Percentiles rank a stretch among this genome's conserved stretches.
Conservation (phyloP, 768 basidiomycete species). For the Calocybe gangraenosa region DNA sequence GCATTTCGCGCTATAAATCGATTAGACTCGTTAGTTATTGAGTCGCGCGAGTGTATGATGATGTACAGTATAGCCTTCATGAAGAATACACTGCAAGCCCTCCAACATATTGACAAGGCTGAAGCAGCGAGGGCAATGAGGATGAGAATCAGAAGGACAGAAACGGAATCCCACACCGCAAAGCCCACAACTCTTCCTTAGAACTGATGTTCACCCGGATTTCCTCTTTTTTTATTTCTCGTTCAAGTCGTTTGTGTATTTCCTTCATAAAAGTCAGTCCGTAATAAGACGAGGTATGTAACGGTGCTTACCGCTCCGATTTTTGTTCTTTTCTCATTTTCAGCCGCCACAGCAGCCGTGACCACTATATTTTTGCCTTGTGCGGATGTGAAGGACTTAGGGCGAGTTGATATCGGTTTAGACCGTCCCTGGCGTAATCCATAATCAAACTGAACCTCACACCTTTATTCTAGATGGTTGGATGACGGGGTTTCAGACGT, state of each 20-base stretch:
- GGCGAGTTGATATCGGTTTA: constrained; percentile 45
- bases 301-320: constrained; percentile 48
- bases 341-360: constrained; percentile 41
- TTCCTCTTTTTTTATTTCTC: constrained; percentile 60
- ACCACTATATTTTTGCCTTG: constrained; percentile 60
- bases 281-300: background rate
- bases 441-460: constrained; percentile 78
- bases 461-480: constrained; percentile 43
- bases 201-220: constrained; percentile 46
- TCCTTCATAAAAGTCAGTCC: constrained; percentile 33
- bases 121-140: background rate
- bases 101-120: constrained; percentile 75
- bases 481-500: too few species aligned
- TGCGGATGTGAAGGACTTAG: constrained; percentile 49
- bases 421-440: constrained; percentile 57
- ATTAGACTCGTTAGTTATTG: background rate
- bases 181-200: constrained; percentile 74
- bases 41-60: background rate
- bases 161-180: constrained; percentile 44
- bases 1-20: constrained; percentile 70
- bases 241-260: constrained; percentile 76
- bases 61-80: constrained; percentile 49
- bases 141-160: background rate
- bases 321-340: constrained; percentile 50
- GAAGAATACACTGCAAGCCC: constrained; percentile 50